These are phyloP conservation scores for Alternaria brassicicola DNA, from an alignment of 2,329 filamentous ascomycete species.

Conservation along the genomic window DNA sequence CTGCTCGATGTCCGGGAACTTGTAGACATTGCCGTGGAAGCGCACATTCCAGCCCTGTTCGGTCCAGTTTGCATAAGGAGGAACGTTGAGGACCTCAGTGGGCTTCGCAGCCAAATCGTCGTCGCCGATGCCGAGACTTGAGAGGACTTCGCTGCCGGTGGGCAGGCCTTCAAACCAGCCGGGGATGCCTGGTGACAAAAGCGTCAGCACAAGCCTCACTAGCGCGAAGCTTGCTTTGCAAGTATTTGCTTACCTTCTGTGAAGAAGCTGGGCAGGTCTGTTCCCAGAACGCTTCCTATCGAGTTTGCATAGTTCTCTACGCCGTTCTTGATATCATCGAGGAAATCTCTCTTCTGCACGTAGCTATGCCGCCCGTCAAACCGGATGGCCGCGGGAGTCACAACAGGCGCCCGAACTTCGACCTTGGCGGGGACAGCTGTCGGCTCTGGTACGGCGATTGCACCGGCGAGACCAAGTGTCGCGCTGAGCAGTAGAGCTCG, in stretches of 20 bases:
- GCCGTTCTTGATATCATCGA: constrained; percentile 42
- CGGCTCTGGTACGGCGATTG: constrained; percentile 41
- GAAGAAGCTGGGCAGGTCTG: constrained; percentile 46
- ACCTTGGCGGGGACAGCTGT: constrained; percentile 40
- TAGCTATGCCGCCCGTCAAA: constrained; percentile 43
- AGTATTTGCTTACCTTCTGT: constrained; percentile 38
- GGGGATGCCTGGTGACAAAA: constrained; percentile 57
- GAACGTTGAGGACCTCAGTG: constrained; percentile 73
- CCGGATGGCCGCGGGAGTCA: constrained; percentile 44
- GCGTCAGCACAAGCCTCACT: constrained; percentile 29
- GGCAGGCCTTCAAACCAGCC: constrained; percentile 70
- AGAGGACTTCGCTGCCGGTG: constrained; percentile 65
- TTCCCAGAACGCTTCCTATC: constrained; percentile 43
- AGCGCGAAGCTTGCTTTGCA: constrained; percentile 7
- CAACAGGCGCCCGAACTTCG: constrained; percentile 36
- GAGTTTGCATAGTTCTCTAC: constrained; percentile 39
- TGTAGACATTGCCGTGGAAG: constrained; percentile 82
- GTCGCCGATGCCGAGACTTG: constrained; percentile 65
- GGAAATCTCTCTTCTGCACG: constrained; percentile 39
- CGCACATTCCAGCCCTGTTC: constrained; percentile 76
- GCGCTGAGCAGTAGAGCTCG: constrained; percentile 31
- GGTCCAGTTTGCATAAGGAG: constrained; percentile 75
- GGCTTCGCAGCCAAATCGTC: constrained; percentile 66
- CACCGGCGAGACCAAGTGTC: constrained; percentile 28
- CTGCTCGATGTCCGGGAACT: constrained; percentile 71